phyloP scores from a whole-genome alignment of 208 protist species.

The Leishmania tarentolae region DNA sequence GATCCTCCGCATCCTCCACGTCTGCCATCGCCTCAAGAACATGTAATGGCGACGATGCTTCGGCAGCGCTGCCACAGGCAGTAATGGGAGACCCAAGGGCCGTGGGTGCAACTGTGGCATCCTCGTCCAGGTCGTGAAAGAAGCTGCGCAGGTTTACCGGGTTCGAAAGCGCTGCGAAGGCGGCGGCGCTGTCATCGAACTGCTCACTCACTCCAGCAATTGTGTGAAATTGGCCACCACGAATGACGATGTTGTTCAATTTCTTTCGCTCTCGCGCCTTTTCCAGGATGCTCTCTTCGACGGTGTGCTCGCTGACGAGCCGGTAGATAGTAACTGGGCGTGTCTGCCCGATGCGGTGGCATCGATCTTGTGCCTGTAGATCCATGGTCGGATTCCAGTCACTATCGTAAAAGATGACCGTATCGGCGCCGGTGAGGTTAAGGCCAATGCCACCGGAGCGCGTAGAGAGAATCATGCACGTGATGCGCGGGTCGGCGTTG shows the following conservation, averaged over 20 bases:
- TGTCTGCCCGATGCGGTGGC: slow-evolving; percentile 98
- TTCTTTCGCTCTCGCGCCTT: slow-evolving; percentile 95
- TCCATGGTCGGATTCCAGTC: slow-evolving; percentile 99
- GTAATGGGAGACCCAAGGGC: not conserved
- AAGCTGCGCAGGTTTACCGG: slow-evolving; percentile 82
- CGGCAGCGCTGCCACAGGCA: not conserved
- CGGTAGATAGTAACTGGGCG: slow-evolving; percentile 97
- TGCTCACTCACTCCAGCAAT: slow-evolving; percentile 64
- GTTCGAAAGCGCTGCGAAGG: slow-evolving; percentile 68
- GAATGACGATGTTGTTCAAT: slow-evolving; percentile 95
- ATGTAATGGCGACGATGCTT: slow-evolving; percentile 15
- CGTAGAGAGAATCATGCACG: slow-evolving; percentile 98
- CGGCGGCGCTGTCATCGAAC: slow-evolving; percentile 69
- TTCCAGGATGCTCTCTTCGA: slow-evolving; percentile 97
- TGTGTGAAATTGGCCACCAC: slow-evolving; percentile 92
- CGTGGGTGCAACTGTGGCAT: slow-evolving; percentile 49
- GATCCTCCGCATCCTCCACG: slow-evolving; percentile 85
- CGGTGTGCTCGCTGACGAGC: slow-evolving; percentile 94
- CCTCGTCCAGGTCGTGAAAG: slow-evolving; percentile 89
- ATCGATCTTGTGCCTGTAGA: slow-evolving; percentile 97
- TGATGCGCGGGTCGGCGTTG: slow-evolving; percentile 93
- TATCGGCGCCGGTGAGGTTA: slow-evolving; percentile 99
- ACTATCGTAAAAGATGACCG: slow-evolving; percentile 99
- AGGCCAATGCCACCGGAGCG: slow-evolving; percentile 97
- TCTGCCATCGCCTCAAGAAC: slow-evolving; percentile 65